These are phyloP conservation scores for Lentinula raphanica DNA, from an alignment of 768 basidiomycete genomes.

Conservation along the genomic window DNA sequence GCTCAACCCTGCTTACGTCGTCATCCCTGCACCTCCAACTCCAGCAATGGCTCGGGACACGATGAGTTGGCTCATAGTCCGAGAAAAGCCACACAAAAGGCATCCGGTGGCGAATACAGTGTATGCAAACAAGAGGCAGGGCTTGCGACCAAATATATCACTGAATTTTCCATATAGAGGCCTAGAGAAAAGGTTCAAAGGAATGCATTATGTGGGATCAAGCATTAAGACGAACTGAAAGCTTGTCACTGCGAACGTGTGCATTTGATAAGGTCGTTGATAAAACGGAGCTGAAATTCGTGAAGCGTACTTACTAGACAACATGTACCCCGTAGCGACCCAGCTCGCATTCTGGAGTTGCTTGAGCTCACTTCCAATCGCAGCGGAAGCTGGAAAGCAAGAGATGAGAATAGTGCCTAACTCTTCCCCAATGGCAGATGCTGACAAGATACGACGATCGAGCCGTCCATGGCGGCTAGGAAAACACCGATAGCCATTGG, in stretches of 20 bases:
- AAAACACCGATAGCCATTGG: conserved; percentile 1
- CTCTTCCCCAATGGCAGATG: not conserved
- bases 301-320: conserved; percentile 11
- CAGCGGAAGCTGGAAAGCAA: conserved; percentile 13
- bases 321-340: conserved; percentile 20
- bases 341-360: conserved; percentile 18
- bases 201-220: not conserved
- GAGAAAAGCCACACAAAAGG: conserved; percentile 47
- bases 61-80: conserved; percentile 51
- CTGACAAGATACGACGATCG: not conserved
- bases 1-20: conserved; percentile 39
- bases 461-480: not conserved
- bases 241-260: not conserved
- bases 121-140: conserved; percentile 52
- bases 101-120: conserved; percentile 48
- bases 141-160: conserved; percentile 38
- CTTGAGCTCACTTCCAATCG: conserved; percentile 18
- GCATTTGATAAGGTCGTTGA: not conserved
- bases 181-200: not conserved
- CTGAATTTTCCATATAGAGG: conserved; percentile 14
- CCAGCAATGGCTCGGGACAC: conserved; percentile 50
- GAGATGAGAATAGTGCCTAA: not conserved
- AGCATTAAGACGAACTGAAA: not conserved
- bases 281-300: not conserved
- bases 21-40: conserved; percentile 59